These are phyloP conservation scores for Pisolithus sp. DNA, from an alignment of 768 basidiomycete genomes.

Conservation along the genomic window DNA sequence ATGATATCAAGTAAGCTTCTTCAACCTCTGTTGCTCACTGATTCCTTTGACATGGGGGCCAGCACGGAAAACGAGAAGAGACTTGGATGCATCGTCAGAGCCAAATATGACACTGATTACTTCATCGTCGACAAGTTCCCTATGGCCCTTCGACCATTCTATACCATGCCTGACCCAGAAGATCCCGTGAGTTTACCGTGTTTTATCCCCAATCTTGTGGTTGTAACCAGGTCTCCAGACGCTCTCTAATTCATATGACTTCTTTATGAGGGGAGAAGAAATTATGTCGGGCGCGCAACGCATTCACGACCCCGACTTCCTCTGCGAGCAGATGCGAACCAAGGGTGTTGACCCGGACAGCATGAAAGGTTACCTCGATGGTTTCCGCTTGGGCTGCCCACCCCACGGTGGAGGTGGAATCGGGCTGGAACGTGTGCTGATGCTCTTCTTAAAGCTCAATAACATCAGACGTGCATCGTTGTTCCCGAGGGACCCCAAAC, in stretches of 20 bases:
- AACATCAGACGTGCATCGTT: constrained; percentile 90
- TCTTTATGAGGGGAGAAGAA: constrained; percentile 99
- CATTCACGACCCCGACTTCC: constrained; percentile 82
- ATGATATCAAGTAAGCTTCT: constrained; percentile 77
- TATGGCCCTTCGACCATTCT: constrained; percentile 90
- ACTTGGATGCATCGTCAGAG: constrained; percentile 82
- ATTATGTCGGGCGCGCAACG: constrained; percentile 98
- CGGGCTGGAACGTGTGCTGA: constrained; percentile 89
- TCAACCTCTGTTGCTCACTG: neutral
- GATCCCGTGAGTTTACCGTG: constrained; percentile 58
- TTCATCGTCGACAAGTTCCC: constrained; percentile 99
- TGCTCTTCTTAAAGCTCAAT: constrained; percentile 95
- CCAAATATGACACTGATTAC: constrained; percentile 96
- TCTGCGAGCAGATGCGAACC: constrained; percentile 76
- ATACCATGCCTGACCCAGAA: constrained; percentile 96
- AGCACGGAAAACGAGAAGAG: constrained; percentile 96
- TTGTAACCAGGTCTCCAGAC: constrained; percentile 38
- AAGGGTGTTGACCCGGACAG: constrained; percentile 87
- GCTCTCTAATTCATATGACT: constrained; percentile 97
- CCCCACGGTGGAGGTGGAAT: constrained; percentile 98
- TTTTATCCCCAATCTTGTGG: neutral
- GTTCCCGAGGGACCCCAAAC: constrained; percentile 96
- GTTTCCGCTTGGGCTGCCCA: constrained; percentile 89
- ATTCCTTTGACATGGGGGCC: constrained; percentile 5
- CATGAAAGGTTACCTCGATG: constrained; percentile 91